These are phyloP conservation scores for Lichtheimia ramosa DNA, from an alignment of 371 early-diverging fungal genomes.

Conservation along the genomic window DNA sequence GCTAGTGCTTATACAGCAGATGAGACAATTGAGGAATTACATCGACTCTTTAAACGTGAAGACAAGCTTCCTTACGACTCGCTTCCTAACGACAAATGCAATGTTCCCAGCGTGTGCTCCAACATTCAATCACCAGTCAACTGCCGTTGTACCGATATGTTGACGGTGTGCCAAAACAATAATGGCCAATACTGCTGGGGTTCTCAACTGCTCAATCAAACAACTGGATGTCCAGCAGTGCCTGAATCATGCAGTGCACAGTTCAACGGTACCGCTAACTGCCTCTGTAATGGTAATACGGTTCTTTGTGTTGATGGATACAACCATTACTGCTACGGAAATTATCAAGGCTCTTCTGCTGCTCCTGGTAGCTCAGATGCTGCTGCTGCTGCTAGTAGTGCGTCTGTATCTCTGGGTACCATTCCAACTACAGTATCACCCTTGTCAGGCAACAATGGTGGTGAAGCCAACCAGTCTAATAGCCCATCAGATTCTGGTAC, in stretches of 20 bases:
- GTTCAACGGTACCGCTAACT: conserved; percentile 27
- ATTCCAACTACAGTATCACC: too few relatives aligned
- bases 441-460: too few relatives aligned
- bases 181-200: conserved; percentile 43
- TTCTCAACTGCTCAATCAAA: conserved; percentile 23
- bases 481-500: too few relatives aligned
- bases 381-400: too few relatives aligned
- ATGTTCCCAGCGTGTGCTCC: conserved; percentile 28
- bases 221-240: conserved; percentile 27
- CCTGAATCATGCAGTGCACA: conserved; percentile 23
- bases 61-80: conserved; percentile 34
- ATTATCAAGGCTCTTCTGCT: background rate
- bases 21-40: conserved; percentile 3
- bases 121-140: conserved; percentile 26
- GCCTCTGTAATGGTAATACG: conserved; percentile 32
- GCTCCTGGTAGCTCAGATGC: too few relatives aligned
- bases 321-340: conserved; percentile 43
- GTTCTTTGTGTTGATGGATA: conserved; percentile 43
- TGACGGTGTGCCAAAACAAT: conserved; percentile 33
- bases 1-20: background rate
- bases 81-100: conserved; percentile 30
- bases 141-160: conserved; percentile 35
- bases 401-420: too few relatives aligned
- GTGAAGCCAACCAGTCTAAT: too few relatives aligned
- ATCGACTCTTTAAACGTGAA: conserved; percentile 33